Base-by-base conservation (phyloP, 306 rosid species). In the Acacia acuminata region DNA sequence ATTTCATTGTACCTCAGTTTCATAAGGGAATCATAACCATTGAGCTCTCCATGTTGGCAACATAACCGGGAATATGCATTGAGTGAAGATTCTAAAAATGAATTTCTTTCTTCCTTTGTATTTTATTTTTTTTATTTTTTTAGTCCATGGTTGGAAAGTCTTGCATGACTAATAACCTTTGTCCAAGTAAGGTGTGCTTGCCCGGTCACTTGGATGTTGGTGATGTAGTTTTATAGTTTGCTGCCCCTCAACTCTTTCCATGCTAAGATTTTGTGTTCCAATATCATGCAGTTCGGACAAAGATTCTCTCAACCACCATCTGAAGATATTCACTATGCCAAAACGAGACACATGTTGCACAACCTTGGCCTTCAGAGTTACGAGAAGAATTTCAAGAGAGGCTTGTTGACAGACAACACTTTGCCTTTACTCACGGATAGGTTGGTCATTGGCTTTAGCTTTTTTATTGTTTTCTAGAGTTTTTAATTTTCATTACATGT, bases 391-490 rank as follows among this genome's bases (percentile, higher is more conserved):
- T 96, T 96, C 82, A 94, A 91, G 94, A 94, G 79, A 58, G 97
- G 98, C 88, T 86, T 94, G 74, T 86, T 96, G 82, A 84, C 94
- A 5, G 98, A 96, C 86, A 81, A 67, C 82, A 96, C 98, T 15
- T 73, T 96, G 86, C 97, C 99, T 81, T 83, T 96, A 84, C 99
- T 96, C 83, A 96, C 90, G 1, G 99, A 96, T 82, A 96, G 99
- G 99, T 90, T 82, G 80, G 89, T 67, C 72, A 94, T 88, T 81
- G 79, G 87, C 76, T 64, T 79, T 71, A 77, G 71, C 75, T 80
- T 80, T 56, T n/a, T 53, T 3, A 48, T 48, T 45, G 58, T 58
- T 45, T 71, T 19, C 58, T 48, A 32, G 63, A 24, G 30, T 22
- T 11, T 19, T 75, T 19, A 68, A 34, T 50, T 64, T 12, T 3